Conservation (phyloP, 2,329 filamentous ascomycete genomes). For the Pseudogymnoascus sp. region DNA sequence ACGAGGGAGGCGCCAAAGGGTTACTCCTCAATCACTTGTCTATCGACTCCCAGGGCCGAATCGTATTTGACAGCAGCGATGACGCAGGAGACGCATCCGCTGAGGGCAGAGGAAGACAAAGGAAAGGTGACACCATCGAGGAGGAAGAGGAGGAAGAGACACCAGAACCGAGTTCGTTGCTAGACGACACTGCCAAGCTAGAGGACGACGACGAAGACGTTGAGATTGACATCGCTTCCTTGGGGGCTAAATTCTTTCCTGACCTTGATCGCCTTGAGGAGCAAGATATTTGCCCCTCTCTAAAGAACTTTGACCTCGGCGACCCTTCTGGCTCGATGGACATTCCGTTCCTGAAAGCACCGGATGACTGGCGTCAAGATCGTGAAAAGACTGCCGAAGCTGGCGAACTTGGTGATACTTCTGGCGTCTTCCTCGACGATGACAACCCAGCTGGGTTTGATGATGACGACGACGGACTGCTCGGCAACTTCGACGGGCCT, state of each 20-base stretch:
- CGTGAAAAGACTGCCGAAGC: constrained; percentile 50
- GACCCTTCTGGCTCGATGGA: constrained; percentile 78
- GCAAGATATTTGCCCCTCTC: constrained; percentile 87
- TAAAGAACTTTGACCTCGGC: constrained; percentile 89
- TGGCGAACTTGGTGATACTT: constrained; percentile 55
- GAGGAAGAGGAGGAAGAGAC: constrained; percentile 35
- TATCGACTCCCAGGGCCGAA: constrained; percentile 83
- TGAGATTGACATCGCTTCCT: constrained; percentile 68
- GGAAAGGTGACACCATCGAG: constrained; percentile 58
- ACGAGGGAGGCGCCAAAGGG: constrained; percentile 94
- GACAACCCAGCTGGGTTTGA: constrained; percentile 78
- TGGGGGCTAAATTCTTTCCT: constrained; percentile 79
- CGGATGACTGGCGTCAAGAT: constrained; percentile 75
- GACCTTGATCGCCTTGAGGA: constrained; percentile 68
- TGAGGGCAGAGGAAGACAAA: constrained; percentile 22
- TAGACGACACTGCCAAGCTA: constrained; percentile 32
- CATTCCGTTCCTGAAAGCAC: constrained; percentile 83
- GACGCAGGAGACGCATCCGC: constrained; percentile 54
- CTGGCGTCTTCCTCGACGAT: constrained; percentile 77
- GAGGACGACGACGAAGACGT: constrained; percentile 48
- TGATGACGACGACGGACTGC: constrained; percentile 61
- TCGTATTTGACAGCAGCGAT: constrained; percentile 97
- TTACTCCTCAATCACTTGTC: constrained; percentile 92
- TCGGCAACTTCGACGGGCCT: constrained; percentile 64
- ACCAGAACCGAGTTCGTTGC: constrained; percentile 30